phyloP scores from a whole-genome alignment of 352 stramenopile species.

The Phytophthora vignae region DNA sequence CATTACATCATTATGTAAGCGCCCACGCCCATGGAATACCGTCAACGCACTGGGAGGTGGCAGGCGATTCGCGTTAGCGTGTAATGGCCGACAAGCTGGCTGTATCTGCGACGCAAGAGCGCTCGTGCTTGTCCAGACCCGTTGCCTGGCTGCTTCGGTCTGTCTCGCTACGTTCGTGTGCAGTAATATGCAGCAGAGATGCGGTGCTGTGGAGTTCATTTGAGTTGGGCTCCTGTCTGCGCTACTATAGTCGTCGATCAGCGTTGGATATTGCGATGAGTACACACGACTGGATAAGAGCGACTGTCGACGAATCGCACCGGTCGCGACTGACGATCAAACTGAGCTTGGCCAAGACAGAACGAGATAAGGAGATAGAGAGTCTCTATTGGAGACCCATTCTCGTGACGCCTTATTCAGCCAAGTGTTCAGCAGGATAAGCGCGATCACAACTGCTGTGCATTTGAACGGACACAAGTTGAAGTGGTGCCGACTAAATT shows the following conservation, averaged over 20 bases:
- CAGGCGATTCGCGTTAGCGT: not conserved
- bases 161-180: not conserved
- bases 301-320: not conserved
- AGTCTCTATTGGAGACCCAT: not conserved
- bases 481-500: slow-evolving; percentile 15
- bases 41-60: slow-evolving; percentile 26
- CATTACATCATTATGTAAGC: too few relatives aligned
- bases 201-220: not conserved
- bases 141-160: not conserved
- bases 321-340: not conserved
- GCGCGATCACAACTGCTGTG: not conserved
- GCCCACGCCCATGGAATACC: not conserved
- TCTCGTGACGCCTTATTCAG: not conserved
- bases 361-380: not conserved
- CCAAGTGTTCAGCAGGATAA: not conserved
- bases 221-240: not conserved
- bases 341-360: not conserved
- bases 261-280: not conserved
- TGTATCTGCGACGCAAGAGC: slow-evolving; percentile 11
- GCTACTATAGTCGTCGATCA: not conserved
- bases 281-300: not conserved
- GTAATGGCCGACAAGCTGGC: slow-evolving; percentile 6
- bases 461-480: slow-evolving; percentile 16
- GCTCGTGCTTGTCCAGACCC: not conserved
- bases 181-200: not conserved